Base-by-base conservation (phyloP, 805 yeast genomes). In the Yarrowia divulgata region DNA sequence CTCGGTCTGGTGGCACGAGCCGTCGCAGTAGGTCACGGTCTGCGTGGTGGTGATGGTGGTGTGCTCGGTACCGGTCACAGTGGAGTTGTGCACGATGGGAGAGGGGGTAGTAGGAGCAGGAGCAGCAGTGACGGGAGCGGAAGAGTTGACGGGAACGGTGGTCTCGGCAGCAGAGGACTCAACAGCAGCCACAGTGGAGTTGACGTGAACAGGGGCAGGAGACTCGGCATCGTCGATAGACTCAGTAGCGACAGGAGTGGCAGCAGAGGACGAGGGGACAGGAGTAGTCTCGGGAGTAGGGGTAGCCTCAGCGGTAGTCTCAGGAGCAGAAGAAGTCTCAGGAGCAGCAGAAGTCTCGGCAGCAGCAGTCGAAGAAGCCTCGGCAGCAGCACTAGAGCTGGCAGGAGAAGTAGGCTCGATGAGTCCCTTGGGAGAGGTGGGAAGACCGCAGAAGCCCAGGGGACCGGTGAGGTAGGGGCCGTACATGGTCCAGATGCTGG, bases 11-110 rank as follows among this genome's bases (percentile, higher is more conserved):
- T 52, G 57, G 42, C 57, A 52, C 13, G 42, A 40, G 8, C 18
- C 29, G 42, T 52, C 57, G 42, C 57, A 52, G 57, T 52, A 52
- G 29, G 57, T 52, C 10, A 52, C 57, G 1, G 57, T 52, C 42
- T 52, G 57, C 42, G 57, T 52, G 57, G 57, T 52, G 32, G 57
- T 52, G 42, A 52, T 52, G 42, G 57, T 52, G 29, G 57, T 52
- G 57, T 49, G 55, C 3, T 9, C 55, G 10, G 57, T 32, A 6
- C 54, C 39, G n/a, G 39, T 32, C 37, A 32, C 19, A 18, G 54
- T 49, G 39, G 39, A 4, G 54, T 49, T 49, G 19, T 32, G 9
- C 13, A 49, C 42, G 12, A 19, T 2, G 23, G 39, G 9, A 12
- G 40, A 1, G 16, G 40, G 0, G 7, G 57, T 8, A 14, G 23